Evolutionary conservation across 768 basidiomycete species (phyloP).

Genomic region (Dioszegia crocea): DNA sequence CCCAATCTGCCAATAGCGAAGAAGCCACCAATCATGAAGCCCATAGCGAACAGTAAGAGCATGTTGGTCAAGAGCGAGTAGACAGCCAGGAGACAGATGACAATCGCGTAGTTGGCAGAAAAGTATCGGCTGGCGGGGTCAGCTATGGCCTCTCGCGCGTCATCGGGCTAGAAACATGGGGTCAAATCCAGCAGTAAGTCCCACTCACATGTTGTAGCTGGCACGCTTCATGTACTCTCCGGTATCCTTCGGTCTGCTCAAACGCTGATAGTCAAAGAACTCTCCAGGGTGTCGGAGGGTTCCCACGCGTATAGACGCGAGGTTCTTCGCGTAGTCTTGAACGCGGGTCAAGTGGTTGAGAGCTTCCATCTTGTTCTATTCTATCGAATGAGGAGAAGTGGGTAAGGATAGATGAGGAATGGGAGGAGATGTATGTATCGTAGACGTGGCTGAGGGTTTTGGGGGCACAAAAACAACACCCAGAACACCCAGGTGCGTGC

Average conservation of each 20-base stretch:
- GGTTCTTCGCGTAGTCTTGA: constrained; percentile 31
- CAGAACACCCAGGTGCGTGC: not conserved
- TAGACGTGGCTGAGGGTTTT: not conserved
- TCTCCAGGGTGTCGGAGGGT: constrained; percentile 36
- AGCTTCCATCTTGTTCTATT: constrained; percentile 28
- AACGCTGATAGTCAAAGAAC: constrained; percentile 41
- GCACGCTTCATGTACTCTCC: constrained; percentile 41
- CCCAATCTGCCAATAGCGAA: constrained; percentile 82
- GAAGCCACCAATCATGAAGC: constrained; percentile 89
- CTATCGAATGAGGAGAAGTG: too few species aligned
- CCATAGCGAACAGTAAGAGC: constrained; percentile 73
- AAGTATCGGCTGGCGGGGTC: constrained; percentile 30
- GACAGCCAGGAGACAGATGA: constrained; percentile 80
- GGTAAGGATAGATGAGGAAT: not conserved
- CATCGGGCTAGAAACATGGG: too few species aligned
- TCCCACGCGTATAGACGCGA: constrained; percentile 31
- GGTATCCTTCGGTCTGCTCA: constrained; percentile 36
- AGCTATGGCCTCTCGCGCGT: not conserved
- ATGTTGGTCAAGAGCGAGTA: constrained; percentile 76
- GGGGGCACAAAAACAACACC: not conserved
- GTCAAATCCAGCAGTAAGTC: too few species aligned
- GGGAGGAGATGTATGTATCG: not conserved
- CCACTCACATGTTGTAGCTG: constrained; percentile 39
- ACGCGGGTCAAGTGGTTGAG: constrained; percentile 29
- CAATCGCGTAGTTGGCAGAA: constrained; percentile 84